Evolutionary conservation across 2,329 filamentous ascomycete species (phyloP).

Genomic region (Davidsoniella virescens): DNA sequence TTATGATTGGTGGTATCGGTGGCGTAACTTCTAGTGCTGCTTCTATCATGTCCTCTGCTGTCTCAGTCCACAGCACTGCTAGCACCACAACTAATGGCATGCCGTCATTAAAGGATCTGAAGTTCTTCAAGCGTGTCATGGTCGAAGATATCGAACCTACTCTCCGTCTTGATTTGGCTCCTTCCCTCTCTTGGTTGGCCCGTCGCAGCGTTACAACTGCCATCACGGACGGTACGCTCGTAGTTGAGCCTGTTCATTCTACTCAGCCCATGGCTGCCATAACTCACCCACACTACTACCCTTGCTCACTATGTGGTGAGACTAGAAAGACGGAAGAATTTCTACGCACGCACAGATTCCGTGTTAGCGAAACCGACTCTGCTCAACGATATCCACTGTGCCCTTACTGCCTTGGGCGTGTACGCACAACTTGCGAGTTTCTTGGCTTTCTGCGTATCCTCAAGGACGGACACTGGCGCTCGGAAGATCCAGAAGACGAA

Average conservation of each 20-base stretch:
- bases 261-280: constrained; percentile 33
- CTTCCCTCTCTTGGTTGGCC: constrained; percentile 84
- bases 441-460: constrained; percentile 81
- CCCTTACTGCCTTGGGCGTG: constrained; percentile 66
- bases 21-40: constrained; percentile 16
- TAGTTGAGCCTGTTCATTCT: constrained; percentile 73
- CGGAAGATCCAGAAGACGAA: constrained; percentile 68
- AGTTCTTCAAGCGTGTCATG: constrained; percentile 82
- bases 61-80: constrained; percentile 29
- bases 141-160: constrained; percentile 91
- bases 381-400: constrained; percentile 84
- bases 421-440: constrained; percentile 83
- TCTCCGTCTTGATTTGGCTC: constrained; percentile 72
- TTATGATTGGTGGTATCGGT: constrained; percentile 16
- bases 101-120: constrained; percentile 61
- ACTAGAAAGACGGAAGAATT: constrained; percentile 53
- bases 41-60: constrained; percentile 30
- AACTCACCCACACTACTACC: constrained; percentile 38
- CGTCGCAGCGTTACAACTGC: constrained; percentile 69
- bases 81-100: constrained; percentile 22
- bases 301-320: constrained; percentile 85
- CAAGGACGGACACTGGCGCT: constrained; percentile 80
- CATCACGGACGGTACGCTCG: constrained; percentile 68
- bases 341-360: constrained; percentile 71
- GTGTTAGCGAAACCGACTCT: constrained; percentile 70